These are phyloP conservation scores for Colletotrichum brevisporum DNA, from an alignment of 2,329 filamentous ascomycete genomes.

Conservation along the genomic window DNA sequence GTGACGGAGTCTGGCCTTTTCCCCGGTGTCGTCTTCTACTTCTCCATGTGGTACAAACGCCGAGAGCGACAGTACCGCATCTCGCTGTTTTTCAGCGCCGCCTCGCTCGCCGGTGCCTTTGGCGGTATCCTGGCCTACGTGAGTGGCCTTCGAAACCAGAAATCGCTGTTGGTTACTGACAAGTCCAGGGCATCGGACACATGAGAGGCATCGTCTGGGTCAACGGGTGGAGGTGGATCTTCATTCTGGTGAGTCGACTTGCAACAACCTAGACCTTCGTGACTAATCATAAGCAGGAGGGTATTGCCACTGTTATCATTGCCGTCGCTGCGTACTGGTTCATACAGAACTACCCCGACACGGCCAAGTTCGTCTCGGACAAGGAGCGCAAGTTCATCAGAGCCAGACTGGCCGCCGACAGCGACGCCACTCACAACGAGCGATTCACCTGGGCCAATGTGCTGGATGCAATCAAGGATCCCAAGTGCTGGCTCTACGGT, in stretches of 20 bases:
- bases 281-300: conserved; percentile 64
- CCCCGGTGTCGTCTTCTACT: conserved; percentile 65
- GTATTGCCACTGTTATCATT: conserved; percentile 68
- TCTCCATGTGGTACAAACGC: conserved; percentile 70
- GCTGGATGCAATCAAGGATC: conserved; percentile 72
- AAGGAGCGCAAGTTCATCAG: conserved; percentile 71
- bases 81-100: conserved; percentile 69
- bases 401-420: conserved; percentile 75
- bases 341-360: conserved; percentile 76
- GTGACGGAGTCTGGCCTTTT: conserved; percentile 68
- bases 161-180: background rate
- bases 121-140: conserved; percentile 70
- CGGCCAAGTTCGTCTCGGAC: conserved; percentile 69
- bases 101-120: conserved; percentile 69
- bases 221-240: conserved; percentile 72
- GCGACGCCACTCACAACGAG: conserved; percentile 78
- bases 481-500: conserved; percentile 81
- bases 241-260: conserved; percentile 64
- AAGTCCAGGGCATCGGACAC: conserved; percentile 63
- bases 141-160: conserved; percentile 28
- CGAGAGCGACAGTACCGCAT: conserved; percentile 68
- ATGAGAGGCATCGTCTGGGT: conserved; percentile 67
- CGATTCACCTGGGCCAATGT: conserved; percentile 79
- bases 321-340: conserved; percentile 68
- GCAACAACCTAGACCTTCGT: too few relatives aligned